These are phyloP conservation scores for Smittium culicis DNA, from an alignment of 371 early-diverging fungal species.

Conservation along the genomic window DNA sequence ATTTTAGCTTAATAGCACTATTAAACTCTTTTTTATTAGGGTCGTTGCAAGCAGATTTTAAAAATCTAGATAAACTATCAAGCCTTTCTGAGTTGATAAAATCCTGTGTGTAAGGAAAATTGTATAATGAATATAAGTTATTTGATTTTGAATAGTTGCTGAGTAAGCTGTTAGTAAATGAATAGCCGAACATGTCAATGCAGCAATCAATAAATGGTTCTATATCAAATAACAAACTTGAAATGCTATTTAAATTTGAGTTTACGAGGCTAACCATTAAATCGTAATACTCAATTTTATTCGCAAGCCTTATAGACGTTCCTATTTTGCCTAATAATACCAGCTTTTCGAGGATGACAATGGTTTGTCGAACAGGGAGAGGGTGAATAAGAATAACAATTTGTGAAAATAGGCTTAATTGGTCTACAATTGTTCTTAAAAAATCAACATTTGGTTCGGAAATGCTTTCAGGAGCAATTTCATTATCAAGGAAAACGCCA, in stretches of 20 bases:
- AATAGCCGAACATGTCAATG: not conserved
- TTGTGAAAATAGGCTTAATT: not conserved
- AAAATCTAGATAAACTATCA: not conserved
- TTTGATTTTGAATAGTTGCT: not conserved
- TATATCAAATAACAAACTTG: not conserved
- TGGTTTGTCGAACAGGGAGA: not conserved
- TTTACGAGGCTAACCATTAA: not conserved
- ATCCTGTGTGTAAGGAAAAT: not conserved
- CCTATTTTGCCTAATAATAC: not conserved
- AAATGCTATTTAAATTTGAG: not conserved
- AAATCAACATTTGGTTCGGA: not conserved
- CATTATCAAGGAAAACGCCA: not conserved
- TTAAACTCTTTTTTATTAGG: not conserved
- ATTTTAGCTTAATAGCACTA: not conserved
- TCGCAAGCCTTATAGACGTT: not conserved
- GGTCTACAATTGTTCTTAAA: not conserved
- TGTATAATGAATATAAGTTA: not conserved
- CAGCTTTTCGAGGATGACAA: not conserved
- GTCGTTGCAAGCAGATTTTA: not conserved
- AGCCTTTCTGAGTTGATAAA: not conserved
- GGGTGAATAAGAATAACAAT: not conserved
- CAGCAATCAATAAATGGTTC: not conserved
- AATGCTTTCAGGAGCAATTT: not conserved
- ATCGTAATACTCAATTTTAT: not conserved
- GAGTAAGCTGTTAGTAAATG: not conserved